Base-by-base conservation (phyloP, 2,329 filamentous ascomycete genomes). In the Ophiostoma australiae region DNA sequence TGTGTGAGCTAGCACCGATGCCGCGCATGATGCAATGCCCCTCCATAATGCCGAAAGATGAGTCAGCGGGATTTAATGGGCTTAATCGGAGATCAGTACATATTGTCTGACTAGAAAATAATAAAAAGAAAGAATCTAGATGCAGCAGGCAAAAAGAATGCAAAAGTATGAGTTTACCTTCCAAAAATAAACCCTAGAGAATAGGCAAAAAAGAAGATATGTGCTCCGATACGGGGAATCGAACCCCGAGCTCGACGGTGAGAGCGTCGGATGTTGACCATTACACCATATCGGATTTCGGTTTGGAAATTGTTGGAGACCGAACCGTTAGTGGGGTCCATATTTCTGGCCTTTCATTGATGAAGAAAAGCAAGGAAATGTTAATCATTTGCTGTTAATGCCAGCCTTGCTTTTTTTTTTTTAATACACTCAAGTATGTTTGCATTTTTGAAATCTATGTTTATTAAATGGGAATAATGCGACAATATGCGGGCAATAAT, bases 171-270 rank as follows among this genome's bases (percentile, higher is more conserved):
- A 7, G 37, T 39, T 11, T 39, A 39, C 5, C 6, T 39, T 39
- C 10, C 39, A 41, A 6, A 65, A 69, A 27, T 68, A 65, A 70
- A 68, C n/a, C n/a, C n/a, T n/a, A 61, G n/a, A 2, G 33, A 20
- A 35, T 11, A 41, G 41, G 48, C 5, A 68, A 37, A 65, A 70
- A 67, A 65, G 10, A 55, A 31, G 23, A 61, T 52, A 58, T 67
- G n/a, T 67, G 67, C 72, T 73, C 72, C 72, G 72, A 73, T 73
- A 73, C 72, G 72, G 72, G 72, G 72, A 73, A 73, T 73, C 72
- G 72, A 73, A 73, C 72, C 72, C 72, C 72, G 72, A 73, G 72
- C 72, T 73, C 72, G 72, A 73, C 72, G 72, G 72, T 73, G 72
- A 73, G 72, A 73, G 72, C 72, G 72, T 73, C 72, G 72, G 72